Evolutionary conservation across 2,329 filamentous ascomycete species (phyloP).

Genomic region (Arthroderma sp.): DNA sequence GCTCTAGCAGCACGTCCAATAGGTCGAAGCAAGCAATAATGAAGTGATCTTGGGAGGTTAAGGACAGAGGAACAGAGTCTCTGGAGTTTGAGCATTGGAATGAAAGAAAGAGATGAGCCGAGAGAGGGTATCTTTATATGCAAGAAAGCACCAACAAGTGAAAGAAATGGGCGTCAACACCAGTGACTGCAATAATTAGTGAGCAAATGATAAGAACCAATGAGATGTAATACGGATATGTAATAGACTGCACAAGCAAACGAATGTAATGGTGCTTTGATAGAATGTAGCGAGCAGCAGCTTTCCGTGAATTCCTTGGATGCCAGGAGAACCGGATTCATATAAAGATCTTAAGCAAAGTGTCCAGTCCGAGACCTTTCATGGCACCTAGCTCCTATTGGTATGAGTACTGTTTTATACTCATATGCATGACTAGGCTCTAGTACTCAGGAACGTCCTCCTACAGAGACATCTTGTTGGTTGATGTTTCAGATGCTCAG

Average conservation of each 20-base stretch:
- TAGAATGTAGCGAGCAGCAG: background rate
- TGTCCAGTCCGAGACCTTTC: background rate
- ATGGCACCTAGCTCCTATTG: background rate
- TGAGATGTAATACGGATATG: background rate
- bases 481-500: background rate
- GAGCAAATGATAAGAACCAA: background rate
- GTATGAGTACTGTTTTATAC: background rate
- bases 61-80: background rate
- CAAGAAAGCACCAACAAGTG: background rate
- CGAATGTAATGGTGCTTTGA: background rate
- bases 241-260: background rate
- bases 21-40: slow-evolving; percentile 6
- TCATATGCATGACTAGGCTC: background rate
- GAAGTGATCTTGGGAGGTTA: background rate
- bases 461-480: background rate
- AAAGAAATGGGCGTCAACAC: background rate
- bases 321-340: background rate
- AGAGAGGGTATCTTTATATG: background rate
- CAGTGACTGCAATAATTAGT: background rate
- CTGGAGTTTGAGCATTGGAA: slow-evolving; percentile 5
- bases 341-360: background rate
- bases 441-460: background rate
- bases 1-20: background rate
- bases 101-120: background rate
- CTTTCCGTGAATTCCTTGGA: background rate